Evolutionary conservation across 2,329 filamentous ascomycete genomes (phyloP).

Genomic region (Colletotrichum theobromicola): DNA sequence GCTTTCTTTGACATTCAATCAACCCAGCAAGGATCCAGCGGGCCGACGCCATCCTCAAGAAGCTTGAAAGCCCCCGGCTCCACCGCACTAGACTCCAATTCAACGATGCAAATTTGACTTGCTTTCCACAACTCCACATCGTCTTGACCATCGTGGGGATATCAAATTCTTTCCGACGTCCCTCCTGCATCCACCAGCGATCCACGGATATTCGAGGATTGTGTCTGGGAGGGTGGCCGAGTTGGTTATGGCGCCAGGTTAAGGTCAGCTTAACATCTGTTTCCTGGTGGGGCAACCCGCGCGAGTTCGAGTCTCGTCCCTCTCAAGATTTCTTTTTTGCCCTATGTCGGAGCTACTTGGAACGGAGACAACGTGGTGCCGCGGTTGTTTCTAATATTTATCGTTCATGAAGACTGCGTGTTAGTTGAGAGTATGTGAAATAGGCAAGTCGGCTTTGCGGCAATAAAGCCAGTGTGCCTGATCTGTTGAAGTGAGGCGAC

Average conservation of each 20-base stretch:
- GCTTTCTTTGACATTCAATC: not conserved
- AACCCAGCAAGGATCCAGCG: not conserved
- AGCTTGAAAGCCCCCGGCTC: not conserved
- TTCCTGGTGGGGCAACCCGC: not conserved
- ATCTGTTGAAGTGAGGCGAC: accelerated
- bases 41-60: not conserved
- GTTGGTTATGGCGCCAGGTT: not conserved
- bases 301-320: not conserved
- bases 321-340: not conserved
- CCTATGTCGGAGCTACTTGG: accelerated
- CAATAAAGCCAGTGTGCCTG: not conserved
- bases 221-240: not conserved
- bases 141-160: not conserved
- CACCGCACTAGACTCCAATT: not conserved
- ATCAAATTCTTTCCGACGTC: not conserved
- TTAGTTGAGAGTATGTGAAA: not conserved
- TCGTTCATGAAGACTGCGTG: accelerated
- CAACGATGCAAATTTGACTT: not conserved
- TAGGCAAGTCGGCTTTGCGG: not conserved
- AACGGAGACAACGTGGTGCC: not conserved
- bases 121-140: not conserved
- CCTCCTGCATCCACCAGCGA: not conserved
- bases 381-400: too few relatives aligned
- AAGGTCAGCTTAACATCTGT: not conserved
- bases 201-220: not conserved